Conservation (phyloP, 2,329 filamentous ascomycete genomes). For the Alternaria hordeiaustralica region DNA sequence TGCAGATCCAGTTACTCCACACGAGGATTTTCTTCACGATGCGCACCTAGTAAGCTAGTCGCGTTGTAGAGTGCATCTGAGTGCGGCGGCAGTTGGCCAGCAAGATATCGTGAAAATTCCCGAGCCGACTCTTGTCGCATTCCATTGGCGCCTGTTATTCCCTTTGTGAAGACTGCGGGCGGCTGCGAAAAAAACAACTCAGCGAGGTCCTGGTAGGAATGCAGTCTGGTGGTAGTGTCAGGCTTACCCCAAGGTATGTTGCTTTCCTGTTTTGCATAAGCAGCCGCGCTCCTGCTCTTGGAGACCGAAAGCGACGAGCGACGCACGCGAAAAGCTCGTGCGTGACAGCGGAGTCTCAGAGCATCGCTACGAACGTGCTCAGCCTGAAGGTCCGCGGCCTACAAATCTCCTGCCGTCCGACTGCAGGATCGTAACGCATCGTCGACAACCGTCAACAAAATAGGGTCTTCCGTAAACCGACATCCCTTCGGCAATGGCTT, state of each 20-base stretch:
- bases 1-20: neutral
- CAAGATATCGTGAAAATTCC: neutral
- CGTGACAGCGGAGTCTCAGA: neutral
- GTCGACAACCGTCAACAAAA: slow-evolving; percentile 2
- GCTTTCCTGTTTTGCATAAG: neutral
- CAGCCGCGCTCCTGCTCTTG: neutral
- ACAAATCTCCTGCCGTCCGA: slow-evolving; percentile 4
- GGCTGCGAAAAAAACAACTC: neutral
- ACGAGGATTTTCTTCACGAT: neutral
- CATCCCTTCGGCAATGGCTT: neutral
- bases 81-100: neutral
- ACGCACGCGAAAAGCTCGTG: neutral
- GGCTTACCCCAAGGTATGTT: neutral
- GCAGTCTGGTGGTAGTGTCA: neutral
- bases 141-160: neutral
- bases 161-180: neutral
- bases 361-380: neutral
- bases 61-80: neutral
- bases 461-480: slow-evolving; percentile 1
- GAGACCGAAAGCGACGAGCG: neutral
- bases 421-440: slow-evolving; percentile 13
- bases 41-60: neutral
- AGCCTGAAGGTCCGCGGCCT: neutral
- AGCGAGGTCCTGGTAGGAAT: neutral
- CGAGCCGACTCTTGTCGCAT: neutral